phyloP scores from a whole-genome alignment of 495 filamentous ascomycete species.

The Articulospora tetracladia region DNA sequence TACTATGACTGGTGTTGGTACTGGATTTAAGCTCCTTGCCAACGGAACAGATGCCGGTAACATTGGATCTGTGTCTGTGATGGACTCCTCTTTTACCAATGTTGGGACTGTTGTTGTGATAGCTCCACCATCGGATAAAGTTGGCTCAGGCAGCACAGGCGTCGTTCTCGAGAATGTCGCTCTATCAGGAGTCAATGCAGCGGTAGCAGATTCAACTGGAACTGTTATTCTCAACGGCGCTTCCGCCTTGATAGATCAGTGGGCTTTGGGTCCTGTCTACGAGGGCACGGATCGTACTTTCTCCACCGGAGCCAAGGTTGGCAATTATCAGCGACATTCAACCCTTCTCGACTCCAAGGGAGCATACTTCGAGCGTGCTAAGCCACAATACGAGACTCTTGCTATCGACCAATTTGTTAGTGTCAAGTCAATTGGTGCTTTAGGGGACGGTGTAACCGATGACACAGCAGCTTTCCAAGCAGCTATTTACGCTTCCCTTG shows the following conservation, averaged over 20 bases:
- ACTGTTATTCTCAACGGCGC: constrained; percentile 47
- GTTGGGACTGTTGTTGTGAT: constrained; percentile 34
- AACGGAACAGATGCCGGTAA: constrained; percentile 5
- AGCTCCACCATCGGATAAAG: constrained; percentile 5
- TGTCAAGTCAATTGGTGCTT: constrained; percentile 54
- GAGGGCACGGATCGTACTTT: constrained; percentile 5
- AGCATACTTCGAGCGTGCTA: constrained; percentile 57
- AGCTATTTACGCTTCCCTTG: constrained; percentile 1
- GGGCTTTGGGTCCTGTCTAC: constrained; percentile 17
- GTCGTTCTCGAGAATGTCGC: constrained; percentile 62
- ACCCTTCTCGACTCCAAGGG: constrained; percentile 2
- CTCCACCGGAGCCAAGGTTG: constrained; percentile 7
- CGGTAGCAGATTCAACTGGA: constrained; percentile 43
- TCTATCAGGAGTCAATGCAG: constrained; percentile 44
- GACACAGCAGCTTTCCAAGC: constrained; percentile 31
- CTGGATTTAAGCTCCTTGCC: constrained; percentile 11
- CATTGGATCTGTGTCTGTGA: constrained; percentile 57
- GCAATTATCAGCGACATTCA: constrained; percentile 8
- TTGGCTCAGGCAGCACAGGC: constrained; percentile 31
- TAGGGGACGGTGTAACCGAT: constrained; percentile 15
- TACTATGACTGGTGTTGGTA: constrained; percentile 9
- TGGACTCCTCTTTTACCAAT: constrained; percentile 55
- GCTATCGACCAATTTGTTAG: constrained; percentile 36
- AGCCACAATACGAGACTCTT: constrained; percentile 56
- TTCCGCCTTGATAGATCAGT: constrained; percentile 17